Conservation (phyloP, 805 yeast species). For the Millerozyma miso region DNA sequence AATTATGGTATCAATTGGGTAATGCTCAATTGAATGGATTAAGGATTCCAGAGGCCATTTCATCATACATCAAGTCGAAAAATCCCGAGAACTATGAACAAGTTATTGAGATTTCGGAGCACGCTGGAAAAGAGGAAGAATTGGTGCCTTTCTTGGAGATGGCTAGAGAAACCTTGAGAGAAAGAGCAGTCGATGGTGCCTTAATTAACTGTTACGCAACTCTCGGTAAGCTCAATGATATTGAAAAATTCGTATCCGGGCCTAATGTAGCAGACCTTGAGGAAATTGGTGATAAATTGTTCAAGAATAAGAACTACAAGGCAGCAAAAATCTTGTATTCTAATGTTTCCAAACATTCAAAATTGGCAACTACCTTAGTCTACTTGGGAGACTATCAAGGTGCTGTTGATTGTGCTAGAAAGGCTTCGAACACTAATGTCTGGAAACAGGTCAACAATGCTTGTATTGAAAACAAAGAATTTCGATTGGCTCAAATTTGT, state of each 20-base stretch:
- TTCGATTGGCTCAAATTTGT: conserved; percentile 96
- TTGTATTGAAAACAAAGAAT: conserved; percentile 91
- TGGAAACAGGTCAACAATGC: conserved; percentile 98
- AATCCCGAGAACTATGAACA: conserved; percentile 87
- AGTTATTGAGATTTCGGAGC: conserved; percentile 90
- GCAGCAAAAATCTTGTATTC: conserved; percentile 89
- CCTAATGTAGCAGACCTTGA: conserved; percentile 93
- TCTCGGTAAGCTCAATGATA: conserved; percentile 68
- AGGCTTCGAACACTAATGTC: conserved; percentile 87
- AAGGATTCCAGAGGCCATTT: conserved; percentile 86
- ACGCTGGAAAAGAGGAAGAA: conserved; percentile 95
- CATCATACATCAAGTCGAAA: conserved; percentile 85
- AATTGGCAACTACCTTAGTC: conserved; percentile 94
- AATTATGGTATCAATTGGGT: conserved; percentile 93
- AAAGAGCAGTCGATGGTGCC: conserved; percentile 90
- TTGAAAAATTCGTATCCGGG: conserved; percentile 77
- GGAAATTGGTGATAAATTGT: conserved; percentile 85
- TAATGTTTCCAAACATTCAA: conserved; percentile 88
- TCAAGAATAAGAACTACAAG: conserved; percentile 74
- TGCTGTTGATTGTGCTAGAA: conserved; percentile 98
- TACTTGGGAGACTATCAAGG: conserved; percentile 88
- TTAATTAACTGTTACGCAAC: conserved; percentile 83
- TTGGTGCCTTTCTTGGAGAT: conserved; percentile 77
- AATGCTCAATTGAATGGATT: conserved; percentile 92
- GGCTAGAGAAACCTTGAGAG: conserved; percentile 91